Percentiles rank a stretch among this genome's conserved stretches.
phyloP scores from a whole-genome alignment of 129 eudicot genomes.

The Artemisia tridentata region DNA sequence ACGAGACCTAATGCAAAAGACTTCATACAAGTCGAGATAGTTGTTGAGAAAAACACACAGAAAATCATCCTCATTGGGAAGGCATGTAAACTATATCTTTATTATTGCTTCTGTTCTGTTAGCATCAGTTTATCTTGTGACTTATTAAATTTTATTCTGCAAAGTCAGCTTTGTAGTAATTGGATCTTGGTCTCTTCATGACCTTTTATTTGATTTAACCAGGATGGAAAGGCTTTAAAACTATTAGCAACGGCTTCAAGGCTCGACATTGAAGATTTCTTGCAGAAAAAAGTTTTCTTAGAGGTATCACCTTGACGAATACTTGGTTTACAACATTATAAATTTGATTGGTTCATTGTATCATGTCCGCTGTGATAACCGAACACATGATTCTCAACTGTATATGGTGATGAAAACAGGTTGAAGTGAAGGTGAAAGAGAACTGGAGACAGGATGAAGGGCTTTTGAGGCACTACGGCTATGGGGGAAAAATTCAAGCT shows the following conservation, averaged over 20 bases:
- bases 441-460: conserved; percentile 99
- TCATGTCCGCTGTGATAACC: background rate
- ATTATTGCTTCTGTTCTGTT: background rate
- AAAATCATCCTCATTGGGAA: conserved; percentile 95
- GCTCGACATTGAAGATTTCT: conserved; percentile 96
- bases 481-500: conserved; percentile 80
- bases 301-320: conserved; percentile 55
- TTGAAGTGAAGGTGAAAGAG: conserved; percentile 96
- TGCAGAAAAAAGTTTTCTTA: conserved; percentile 94
- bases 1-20: conserved; percentile 90
- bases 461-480: conserved; percentile 81
- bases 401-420: conserved; percentile 40
- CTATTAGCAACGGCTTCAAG: conserved; percentile 96
- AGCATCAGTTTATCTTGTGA: background rate
- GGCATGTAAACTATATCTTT: conserved; percentile 37
- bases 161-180: background rate
- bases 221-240: conserved; percentile 94
- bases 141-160: background rate
- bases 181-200: background rate
- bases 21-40: conserved; percentile 94
- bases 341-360: background rate
- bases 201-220: conserved; percentile 13
- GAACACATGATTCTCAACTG: background rate
- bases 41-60: conserved; percentile 92
- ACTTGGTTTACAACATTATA: background rate